Evolutionary conservation across 257 asterid genomes (phyloP).

Genomic region (Solanum arcanum): DNA sequence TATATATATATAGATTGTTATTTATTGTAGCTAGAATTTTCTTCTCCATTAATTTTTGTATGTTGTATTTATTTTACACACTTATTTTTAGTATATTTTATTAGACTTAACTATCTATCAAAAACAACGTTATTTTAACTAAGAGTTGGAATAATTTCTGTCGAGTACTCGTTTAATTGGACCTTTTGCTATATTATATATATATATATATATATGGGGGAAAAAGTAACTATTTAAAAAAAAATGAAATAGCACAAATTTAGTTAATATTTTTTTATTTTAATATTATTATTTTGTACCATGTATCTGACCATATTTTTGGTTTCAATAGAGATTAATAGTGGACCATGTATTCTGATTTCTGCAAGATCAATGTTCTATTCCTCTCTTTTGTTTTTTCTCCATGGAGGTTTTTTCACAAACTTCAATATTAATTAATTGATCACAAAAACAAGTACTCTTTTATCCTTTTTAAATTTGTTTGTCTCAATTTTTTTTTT

Average conservation of each 20-base stretch:
- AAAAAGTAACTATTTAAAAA: background rate
- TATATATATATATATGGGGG: background rate
- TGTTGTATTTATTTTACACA: too few relatives aligned
- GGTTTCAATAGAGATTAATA: slow-evolving; percentile 9
- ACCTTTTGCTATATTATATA: background rate
- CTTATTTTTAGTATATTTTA: too few relatives aligned
- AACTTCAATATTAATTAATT: background rate
- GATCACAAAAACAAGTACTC: too few relatives aligned
- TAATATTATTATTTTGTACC: background rate
- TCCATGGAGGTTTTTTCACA: background rate
- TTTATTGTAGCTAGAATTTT: background rate
- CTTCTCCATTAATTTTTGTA: too few relatives aligned
- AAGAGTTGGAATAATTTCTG: background rate
- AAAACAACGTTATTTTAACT: too few relatives aligned
- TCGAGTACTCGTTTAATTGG: background rate
- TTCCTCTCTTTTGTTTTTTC: slow-evolving; percentile 3
- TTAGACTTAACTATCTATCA: background rate
- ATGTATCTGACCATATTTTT: background rate
- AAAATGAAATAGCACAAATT: background rate
- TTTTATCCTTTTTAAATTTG: too few relatives aligned
- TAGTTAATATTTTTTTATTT: too few relatives aligned
- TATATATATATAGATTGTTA: too few relatives aligned
- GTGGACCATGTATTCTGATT: slow-evolving; percentile 25
- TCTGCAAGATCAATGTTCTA: slow-evolving; percentile 5
- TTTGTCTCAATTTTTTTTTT: too few relatives aligned